Evolutionary conservation across 139 green algal species (phyloP).

Genomic region (Gonium pectorale): DNA sequence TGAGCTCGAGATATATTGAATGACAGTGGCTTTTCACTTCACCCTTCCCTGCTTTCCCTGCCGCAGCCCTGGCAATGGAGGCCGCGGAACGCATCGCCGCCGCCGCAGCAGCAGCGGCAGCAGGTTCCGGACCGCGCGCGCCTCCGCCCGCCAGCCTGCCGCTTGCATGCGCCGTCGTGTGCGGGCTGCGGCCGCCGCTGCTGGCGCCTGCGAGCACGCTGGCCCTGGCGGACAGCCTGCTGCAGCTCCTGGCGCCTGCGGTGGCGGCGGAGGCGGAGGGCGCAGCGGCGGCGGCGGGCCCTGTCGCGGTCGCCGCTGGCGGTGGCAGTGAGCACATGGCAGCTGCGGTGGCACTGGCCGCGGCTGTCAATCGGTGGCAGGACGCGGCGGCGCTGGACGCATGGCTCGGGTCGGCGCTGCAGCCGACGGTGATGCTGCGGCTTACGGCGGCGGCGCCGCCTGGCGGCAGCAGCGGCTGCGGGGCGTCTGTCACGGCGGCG

Average conservation of each 20-base stretch:
- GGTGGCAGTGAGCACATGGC: too few species aligned
- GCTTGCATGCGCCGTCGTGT: conserved; percentile 1
- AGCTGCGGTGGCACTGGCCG: conserved; percentile 14
- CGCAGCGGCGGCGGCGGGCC: not conserved
- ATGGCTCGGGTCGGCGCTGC: not conserved
- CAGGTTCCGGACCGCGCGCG: not conserved
- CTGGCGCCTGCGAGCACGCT: conserved; percentile 21
- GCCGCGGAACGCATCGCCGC: not conserved
- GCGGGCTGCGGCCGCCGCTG: not conserved
- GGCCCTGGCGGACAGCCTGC: conserved; percentile 22
- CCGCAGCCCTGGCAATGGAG: conserved; percentile 10
- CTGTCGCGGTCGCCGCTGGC: too few species aligned
- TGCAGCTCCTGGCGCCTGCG: not conserved
- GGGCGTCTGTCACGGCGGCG: not conserved
- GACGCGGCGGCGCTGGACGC: conserved; percentile 2
- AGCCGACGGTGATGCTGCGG: not conserved
- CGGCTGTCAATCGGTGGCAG: conserved; percentile 26
- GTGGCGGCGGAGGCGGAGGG: not conserved
- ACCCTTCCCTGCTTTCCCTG: not conserved
- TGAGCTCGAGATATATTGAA: too few species aligned
- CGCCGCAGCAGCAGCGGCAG: not conserved
- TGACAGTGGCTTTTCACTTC: not conserved
- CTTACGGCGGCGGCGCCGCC: not conserved
- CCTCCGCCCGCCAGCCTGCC: not conserved
- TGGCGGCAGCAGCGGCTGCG: not conserved